These are phyloP conservation scores for Fulvia fulva DNA, from an alignment of 2,329 filamentous ascomycete genomes.

Conservation along the genomic window DNA sequence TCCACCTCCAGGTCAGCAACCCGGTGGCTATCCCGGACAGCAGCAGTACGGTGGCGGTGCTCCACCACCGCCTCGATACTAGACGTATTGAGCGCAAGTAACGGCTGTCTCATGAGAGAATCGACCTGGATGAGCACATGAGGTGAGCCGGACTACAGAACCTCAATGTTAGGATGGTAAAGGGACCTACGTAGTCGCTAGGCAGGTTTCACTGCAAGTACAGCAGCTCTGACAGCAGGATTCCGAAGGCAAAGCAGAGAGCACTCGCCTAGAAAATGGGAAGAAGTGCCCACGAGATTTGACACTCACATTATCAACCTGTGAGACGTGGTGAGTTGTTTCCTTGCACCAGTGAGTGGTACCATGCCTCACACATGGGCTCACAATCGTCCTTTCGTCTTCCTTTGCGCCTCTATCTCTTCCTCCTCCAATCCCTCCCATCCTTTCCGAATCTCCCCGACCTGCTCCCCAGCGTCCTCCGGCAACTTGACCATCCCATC, in stretches of 20 bases:
- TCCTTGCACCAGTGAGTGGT: no score
- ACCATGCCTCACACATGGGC: no score
- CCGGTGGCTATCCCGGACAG: slow-evolving; percentile 16
- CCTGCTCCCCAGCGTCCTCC: slow-evolving; percentile 7
- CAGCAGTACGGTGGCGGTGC: slow-evolving; percentile 7
- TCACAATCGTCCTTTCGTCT: background rate
- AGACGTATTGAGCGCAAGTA: slow-evolving; percentile 11
- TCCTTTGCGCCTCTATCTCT: background rate
- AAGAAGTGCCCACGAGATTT: no score
- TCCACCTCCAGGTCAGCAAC: slow-evolving; percentile 5
- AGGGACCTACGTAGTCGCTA: background rate
- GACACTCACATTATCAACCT: no score
- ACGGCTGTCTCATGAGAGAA: background rate
- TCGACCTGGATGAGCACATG: background rate
- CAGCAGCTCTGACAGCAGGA: background rate
- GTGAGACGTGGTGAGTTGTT: no score
- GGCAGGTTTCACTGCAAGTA: background rate
- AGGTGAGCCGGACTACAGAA: background rate
- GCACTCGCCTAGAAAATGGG: background rate
- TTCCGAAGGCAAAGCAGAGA: background rate
- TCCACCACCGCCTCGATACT: slow-evolving; percentile 17
- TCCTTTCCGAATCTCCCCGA: background rate
- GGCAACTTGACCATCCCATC: slow-evolving; percentile 41
- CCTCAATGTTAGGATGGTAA: background rate
- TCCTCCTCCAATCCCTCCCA: slow-evolving; percentile 1